Evolutionary conservation across 371 early-diverging fungal genomes (phyloP).

Genomic region (Circinella minor): DNA sequence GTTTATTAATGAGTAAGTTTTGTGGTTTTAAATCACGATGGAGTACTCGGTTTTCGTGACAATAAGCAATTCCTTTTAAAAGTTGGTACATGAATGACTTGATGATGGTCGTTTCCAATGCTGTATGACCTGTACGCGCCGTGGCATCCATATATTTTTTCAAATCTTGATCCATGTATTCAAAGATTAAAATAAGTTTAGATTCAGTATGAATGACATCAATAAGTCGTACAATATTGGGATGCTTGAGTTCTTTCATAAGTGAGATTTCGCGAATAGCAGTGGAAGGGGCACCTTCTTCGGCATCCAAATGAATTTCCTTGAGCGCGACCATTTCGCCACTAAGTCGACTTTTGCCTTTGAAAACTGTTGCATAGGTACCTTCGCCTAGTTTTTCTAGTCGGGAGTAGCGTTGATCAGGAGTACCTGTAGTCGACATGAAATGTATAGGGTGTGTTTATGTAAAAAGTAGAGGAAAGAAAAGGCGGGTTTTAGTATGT

Average conservation of each 20-base stretch:
- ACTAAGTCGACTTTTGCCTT: conserved; percentile 88
- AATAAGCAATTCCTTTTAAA: conserved; percentile 89
- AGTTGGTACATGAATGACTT: conserved; percentile 89
- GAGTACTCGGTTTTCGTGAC: conserved; percentile 94
- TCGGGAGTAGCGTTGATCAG: conserved; percentile 70
- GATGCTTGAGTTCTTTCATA: conserved; percentile 93
- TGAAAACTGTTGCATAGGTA: conserved; percentile 99
- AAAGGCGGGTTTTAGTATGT: no score
- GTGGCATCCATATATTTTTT: conserved; percentile 93
- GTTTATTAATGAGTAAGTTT: conserved; percentile 91
- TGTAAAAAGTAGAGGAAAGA: neutral
- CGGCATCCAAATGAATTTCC: conserved; percentile 91
- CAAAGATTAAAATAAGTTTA: conserved; percentile 98
- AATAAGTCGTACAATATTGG: conserved; percentile 89
- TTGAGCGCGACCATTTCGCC: conserved; percentile 97
- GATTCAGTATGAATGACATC: conserved; percentile 99
- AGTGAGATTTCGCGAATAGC: conserved; percentile 97
- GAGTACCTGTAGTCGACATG: conserved; percentile 32
- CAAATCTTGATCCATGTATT: conserved; percentile 98
- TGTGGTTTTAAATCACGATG: conserved; percentile 99
- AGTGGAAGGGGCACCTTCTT: conserved; percentile 96
- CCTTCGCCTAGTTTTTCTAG: conserved; percentile 98
- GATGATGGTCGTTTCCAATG: conserved; percentile 71
- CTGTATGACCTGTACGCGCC: conserved; percentile 67
- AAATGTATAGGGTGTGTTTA: neutral